Evolutionary conservation across 78 protist genomes (phyloP), one percentile per base, ranked within the genome.

Genomic region (Ministeria vibrans): DNA sequence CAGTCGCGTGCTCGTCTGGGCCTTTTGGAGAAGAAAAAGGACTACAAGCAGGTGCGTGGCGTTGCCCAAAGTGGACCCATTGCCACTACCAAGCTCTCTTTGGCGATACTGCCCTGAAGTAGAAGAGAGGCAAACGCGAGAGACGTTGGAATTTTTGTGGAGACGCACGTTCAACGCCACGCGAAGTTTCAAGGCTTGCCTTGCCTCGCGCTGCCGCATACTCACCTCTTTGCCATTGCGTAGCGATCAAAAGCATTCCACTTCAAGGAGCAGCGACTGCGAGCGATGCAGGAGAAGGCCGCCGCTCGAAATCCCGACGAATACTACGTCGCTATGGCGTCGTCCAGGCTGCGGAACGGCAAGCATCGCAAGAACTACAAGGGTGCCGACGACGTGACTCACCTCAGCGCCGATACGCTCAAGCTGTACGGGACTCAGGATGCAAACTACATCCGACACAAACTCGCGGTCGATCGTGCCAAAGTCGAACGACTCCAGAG

Each of bases 201-300:
- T n/a, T n/a, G n/a, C n/a, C n/a, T n/a, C n/a, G n/a, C n/a, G n/a
- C n/a, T n/a, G n/a, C n/a, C n/a, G n/a, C n/a, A n/a, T n/a, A n/a
- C n/a, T n/a, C n/a, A n/a, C n/a, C n/a, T n/a, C n/a, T n/a, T n/a
- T n/a, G n/a, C n/a, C n/a, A n/a, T n/a, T n/a, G n/a, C n/a, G n/a
- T n/a, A n/a, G n/a, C n/a, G n/a, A n/a, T n/a, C n/a, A n/a, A n/a
- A n/a, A n/a, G n/a, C n/a, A 3, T 62, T n/a, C 38, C 69, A 62
- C 69, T 11, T 39, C 69, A 62, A 62, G 69, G 38, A 11, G 38
- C 22, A 11, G 39, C 69, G 69, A 2, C 69, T 62, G 69, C 44
- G 22, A 2, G 75, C 75, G 75, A 28, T 70, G 75, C 44, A 39
- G n/a, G 32, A 70, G 75, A 70, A 72, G 61, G 77, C 77, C 23